Evolutionary conservation across 306 rosid species (phyloP), one percentile per base, ranked within the genome.

Genomic region (Coriaria nepalensis): DNA sequence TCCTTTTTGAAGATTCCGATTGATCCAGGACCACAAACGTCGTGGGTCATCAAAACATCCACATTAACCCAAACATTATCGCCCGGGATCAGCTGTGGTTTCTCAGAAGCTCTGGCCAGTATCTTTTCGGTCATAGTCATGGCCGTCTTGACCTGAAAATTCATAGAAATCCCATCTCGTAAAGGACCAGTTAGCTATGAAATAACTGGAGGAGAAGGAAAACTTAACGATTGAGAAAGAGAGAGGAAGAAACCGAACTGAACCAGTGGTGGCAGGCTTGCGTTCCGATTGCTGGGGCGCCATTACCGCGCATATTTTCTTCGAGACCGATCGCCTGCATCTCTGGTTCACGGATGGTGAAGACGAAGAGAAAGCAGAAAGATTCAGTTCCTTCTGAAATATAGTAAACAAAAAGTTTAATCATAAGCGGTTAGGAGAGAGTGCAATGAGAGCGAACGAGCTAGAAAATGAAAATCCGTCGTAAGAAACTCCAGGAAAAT

Each of bases 51-150:
- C 71, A 90, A 79, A 60, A 77, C 36, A 57, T 90, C 97, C 55
- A 79, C 56, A 57, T 90, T 79, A 38, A 79, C 84, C 97, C 97
- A 90, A 35, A 71, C 79, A 71, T 84, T 90, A 36, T 81, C 95
- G 57, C 90, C 95, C 0, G 97, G 97, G 50, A 34, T 73, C 75
- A 84, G 62, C 20, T 81, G 69, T 43, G 67, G 8, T 66, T 68
- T 90, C 72, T 84, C 76, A 41, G 97, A 77, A 10, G 97, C 78
- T 70, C 78, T 74, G 15, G 87, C 94, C 50, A 90, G 39, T 51
- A 90, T 84, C 90, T 84, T 90, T 68, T 90, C 95, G 0, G 97
- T 90, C 92, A 84, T 76, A 4, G 93, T 90, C 97, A 90, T 90
- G 0, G 72, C 92, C 0, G 92, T 84, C 73, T 77, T 90, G 36